phyloP scores from a whole-genome alignment of 495 filamentous ascomycete genomes.

The Talaromyces stipitatus region DNA sequence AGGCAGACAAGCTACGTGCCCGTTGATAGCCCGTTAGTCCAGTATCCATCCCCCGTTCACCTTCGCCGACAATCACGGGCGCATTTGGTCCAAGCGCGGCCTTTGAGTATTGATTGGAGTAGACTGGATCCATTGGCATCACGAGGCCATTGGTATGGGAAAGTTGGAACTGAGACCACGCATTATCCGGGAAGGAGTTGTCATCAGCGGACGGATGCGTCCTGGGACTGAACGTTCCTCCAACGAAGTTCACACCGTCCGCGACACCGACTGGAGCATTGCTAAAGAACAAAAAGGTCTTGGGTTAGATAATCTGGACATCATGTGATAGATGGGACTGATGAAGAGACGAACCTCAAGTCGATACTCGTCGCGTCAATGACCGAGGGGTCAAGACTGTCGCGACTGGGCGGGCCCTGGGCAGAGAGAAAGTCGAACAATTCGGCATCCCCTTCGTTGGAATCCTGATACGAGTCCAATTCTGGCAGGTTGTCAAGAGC shows the following conservation, averaged over 20 bases:
- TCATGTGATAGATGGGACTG: background rate
- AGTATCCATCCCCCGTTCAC: constrained; percentile 25
- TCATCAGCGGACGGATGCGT: constrained; percentile 39
- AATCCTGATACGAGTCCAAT: constrained; percentile 39
- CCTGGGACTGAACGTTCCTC: constrained; percentile 34
- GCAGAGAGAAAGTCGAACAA: constrained; percentile 26
- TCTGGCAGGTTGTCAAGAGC: constrained; percentile 34
- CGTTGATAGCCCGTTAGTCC: constrained; percentile 24
- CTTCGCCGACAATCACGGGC: constrained; percentile 36
- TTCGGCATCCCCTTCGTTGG: constrained; percentile 34
- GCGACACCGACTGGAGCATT: constrained; percentile 10
- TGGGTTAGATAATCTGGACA: background rate
- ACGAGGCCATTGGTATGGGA: constrained; percentile 27
- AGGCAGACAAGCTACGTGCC: background rate
- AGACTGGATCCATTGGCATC: constrained; percentile 29
- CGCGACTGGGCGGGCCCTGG: constrained; percentile 21
- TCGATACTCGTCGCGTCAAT: constrained; percentile 15
- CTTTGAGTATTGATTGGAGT: constrained; percentile 35
- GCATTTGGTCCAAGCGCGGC: constrained; percentile 17
- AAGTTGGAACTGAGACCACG: constrained; percentile 35
- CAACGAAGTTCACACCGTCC: constrained; percentile 28
- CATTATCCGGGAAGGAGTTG: constrained; percentile 34
- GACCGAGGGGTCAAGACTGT: constrained; percentile 11
- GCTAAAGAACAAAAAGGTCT: background rate
- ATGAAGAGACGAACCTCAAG: constrained; percentile 11